phyloP scores from a whole-genome alignment of 2,329 filamentous ascomycete species.

The Cladophialophora yegresii region DNA sequence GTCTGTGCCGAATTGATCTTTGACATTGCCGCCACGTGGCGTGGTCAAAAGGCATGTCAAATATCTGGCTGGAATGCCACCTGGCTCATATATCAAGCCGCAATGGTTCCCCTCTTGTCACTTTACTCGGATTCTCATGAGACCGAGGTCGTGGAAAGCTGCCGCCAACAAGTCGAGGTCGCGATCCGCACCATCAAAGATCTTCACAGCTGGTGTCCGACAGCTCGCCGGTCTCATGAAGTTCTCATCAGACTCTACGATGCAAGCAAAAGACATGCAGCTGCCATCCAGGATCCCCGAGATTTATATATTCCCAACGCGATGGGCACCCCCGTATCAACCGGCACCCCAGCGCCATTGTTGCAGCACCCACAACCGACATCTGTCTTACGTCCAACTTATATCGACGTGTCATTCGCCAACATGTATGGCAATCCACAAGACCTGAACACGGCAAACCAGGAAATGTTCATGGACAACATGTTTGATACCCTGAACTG shows the following conservation, averaged over 20 bases:
- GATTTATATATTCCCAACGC: conserved; percentile 12
- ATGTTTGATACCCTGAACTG: conserved; percentile 35
- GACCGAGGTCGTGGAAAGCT: conserved; percentile 52
- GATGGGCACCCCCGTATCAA: conserved; percentile 19
- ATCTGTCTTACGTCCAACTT: conserved; percentile 17
- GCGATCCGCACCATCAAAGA: conserved; percentile 45
- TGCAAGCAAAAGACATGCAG: conserved; percentile 46
- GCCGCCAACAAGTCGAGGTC: conserved; percentile 61
- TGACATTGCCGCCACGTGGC: conserved; percentile 70
- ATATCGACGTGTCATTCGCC: conserved; percentile 29
- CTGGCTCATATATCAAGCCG: conserved; percentile 79
- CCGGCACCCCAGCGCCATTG: conserved; percentile 12
- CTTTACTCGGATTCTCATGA: conserved; percentile 66
- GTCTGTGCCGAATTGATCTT: conserved; percentile 71
- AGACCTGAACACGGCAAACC: conserved; percentile 24
- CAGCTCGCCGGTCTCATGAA: conserved; percentile 63
- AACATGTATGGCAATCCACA: conserved; percentile 21
- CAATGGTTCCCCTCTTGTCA: conserved; percentile 74
- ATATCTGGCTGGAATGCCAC: conserved; percentile 80
- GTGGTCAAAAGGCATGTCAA: conserved; percentile 59
- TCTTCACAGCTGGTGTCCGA: conserved; percentile 66
- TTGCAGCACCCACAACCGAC: conserved; percentile 13
- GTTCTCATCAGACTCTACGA: conserved; percentile 67
- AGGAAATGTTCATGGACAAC: conserved; percentile 33
- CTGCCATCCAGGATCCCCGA: conserved; percentile 22